phyloP scores from a whole-genome alignment of 2,329 filamentous ascomycete genomes.

The Stachybotrys echinatus region DNA sequence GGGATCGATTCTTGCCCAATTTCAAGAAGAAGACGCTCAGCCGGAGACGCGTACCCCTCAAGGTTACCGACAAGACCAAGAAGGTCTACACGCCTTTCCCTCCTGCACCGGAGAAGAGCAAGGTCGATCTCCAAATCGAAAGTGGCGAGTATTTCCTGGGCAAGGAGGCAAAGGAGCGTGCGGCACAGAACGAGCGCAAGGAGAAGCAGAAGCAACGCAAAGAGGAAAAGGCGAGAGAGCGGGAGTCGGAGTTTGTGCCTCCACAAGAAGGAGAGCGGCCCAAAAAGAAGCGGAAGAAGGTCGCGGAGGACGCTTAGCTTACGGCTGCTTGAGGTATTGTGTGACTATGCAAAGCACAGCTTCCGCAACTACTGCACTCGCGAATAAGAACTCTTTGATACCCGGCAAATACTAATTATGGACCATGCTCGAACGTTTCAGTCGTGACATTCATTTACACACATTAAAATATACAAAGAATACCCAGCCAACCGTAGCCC shows the following conservation, averaged over 20 bases:
- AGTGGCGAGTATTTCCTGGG: constrained; percentile 93
- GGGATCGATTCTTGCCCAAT: constrained; percentile 93
- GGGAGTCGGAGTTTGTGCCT: constrained; percentile 80
- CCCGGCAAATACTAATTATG: background rate
- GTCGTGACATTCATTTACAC: background rate
- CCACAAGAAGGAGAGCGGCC: constrained; percentile 69
- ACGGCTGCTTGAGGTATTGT: background rate
- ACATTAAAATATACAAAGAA: background rate
- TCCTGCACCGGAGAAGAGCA: constrained; percentile 95
- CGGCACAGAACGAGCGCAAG: constrained; percentile 70
- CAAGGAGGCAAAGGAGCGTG: constrained; percentile 87
- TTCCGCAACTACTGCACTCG: background rate
- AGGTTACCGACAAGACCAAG: constrained; percentile 88
- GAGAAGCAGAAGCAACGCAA: constrained; percentile 85
- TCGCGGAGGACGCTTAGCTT: constrained; percentile 14
- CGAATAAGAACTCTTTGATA: background rate
- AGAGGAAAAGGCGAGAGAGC: constrained; percentile 79
- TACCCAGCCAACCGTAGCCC: background rate
- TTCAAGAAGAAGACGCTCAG: constrained; percentile 92
- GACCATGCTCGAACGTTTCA: background rate
- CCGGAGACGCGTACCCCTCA: constrained; percentile 75
- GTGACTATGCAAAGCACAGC: background rate
- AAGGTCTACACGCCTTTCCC: constrained; percentile 97
- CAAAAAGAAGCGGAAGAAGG: constrained; percentile 61
- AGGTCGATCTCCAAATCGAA: constrained; percentile 97